Conservation (phyloP, 352 stramenopile genomes). For the Phytopythium mirpurense region DNA sequence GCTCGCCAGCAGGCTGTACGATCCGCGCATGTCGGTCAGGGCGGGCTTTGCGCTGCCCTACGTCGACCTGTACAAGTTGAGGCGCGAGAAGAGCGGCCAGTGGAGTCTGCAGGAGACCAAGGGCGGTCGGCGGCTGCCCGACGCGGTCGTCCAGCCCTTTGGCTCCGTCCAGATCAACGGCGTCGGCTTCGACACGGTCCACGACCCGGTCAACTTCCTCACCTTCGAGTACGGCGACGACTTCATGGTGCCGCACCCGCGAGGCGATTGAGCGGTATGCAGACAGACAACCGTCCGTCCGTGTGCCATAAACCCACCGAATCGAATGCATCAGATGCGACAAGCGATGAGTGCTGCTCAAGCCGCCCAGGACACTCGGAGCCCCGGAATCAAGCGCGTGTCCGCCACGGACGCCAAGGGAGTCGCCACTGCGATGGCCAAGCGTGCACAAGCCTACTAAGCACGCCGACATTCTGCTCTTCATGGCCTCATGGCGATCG, state of each 20-base stretch:
- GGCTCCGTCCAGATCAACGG: constrained; percentile 25
- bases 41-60: constrained; percentile 28
- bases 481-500: no score
- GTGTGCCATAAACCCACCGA: no score
- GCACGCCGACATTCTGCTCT: no score
- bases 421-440: no score
- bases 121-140: constrained; percentile 14
- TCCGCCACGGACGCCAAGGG: no score
- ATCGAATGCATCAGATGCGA: no score
- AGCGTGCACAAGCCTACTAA: no score
- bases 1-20: constrained; percentile 27
- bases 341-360: no score
- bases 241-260: constrained; percentile 18
- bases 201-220: constrained; percentile 36
- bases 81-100: constrained; percentile 7
- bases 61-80: constrained; percentile 36
- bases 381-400: no score
- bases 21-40: constrained; percentile 20
- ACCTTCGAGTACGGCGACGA: constrained; percentile 33
- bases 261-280: neutral
- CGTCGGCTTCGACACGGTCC: constrained; percentile 27
- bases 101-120: constrained; percentile 16
- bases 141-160: constrained; percentile 18
- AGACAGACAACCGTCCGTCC: no score
- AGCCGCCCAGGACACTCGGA: no score